These are phyloP conservation scores for Neopestalotiopsis clavispora DNA, from an alignment of 2,329 filamentous ascomycete genomes.

Conservation along the genomic window DNA sequence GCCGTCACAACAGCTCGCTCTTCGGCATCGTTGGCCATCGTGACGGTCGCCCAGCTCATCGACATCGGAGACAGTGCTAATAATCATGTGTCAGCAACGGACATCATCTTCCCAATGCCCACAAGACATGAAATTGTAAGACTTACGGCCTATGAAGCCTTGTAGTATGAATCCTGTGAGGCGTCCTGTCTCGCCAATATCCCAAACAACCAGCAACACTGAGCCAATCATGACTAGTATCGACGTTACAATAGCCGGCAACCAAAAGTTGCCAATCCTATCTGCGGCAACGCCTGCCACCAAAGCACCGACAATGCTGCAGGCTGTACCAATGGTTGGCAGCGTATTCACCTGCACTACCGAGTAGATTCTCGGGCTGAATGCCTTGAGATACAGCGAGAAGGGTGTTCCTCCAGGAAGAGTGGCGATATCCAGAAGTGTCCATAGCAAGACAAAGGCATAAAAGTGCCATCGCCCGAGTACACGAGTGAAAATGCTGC, in stretches of 20 bases:
- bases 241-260: constrained; percentile 35
- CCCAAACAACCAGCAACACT: constrained; percentile 39
- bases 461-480: constrained; percentile 46
- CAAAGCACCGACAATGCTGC: constrained; percentile 42
- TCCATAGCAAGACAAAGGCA: constrained; percentile 42
- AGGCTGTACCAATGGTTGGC: constrained; percentile 44
- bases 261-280: constrained; percentile 39
- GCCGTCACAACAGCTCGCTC: constrained; percentile 46
- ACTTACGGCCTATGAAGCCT: constrained; percentile 42
- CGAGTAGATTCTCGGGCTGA: constrained; percentile 38
- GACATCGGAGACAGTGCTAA: constrained; percentile 3
- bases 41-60: constrained; percentile 45
- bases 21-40: constrained; percentile 43
- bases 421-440: constrained; percentile 43
- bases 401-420: constrained; percentile 40
- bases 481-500: constrained; percentile 41
- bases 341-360: constrained; percentile 45
- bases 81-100: neutral
- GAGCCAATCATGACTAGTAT: constrained; percentile 39
- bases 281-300: constrained; percentile 39
- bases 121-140: neutral
- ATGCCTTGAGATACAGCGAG: constrained; percentile 45
- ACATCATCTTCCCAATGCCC: neutral
- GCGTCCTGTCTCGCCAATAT: constrained; percentile 42
- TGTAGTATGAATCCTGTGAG: constrained; percentile 42